Evolutionary conservation across 169 alveolate genomes (phyloP), one percentile per base, ranked within the genome.

Genomic region (Haemoproteus tartakovskyi): DNA sequence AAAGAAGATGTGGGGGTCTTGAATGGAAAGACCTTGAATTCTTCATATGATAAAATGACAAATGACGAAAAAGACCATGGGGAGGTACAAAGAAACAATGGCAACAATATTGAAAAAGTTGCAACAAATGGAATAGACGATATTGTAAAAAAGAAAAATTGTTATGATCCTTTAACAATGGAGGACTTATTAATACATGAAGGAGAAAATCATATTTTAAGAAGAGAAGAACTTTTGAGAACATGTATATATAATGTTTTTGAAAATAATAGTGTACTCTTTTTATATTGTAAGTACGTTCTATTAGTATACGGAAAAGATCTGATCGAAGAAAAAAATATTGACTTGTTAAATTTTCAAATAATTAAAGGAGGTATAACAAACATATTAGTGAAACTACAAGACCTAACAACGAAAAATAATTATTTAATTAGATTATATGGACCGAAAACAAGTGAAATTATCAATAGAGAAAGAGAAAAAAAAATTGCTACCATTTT

Each of bases 401-500:
- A 81, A 36, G 80, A 86, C 61, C 43, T 40, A 2, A 56, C 47
- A 19, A 67, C 62, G 36, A 52, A 74, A 12, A 63, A 16, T 3
- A 51, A 30, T 22, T 88, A 82, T 22, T 63, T 85, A 18, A 90
- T 86, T 6, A 70, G 93, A 18, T 67, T 88, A 6, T 88, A 82
- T 52, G 93, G 93, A 9, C 79, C 85, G 14, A 79, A 86, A 47
- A 82, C 93, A 0, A 83, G 85, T 2, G 54, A 60, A 59, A 80
- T 88, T 60, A 86, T 88, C 5, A 87, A 88, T 60, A 46, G 93
- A 11, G 70, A 52, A n/a, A 41, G 90, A 12, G 93, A 88, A 46
- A 82, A 83, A 18, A 46, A 30, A 21, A 88, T 88, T n/a, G 56
- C 85, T 0, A 33, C 18, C 30, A 86, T 79, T 48, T 79, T 88